Evolutionary conservation across 2,329 filamentous ascomycete species (phyloP).

Genomic region (Aspergillus sojae): DNA sequence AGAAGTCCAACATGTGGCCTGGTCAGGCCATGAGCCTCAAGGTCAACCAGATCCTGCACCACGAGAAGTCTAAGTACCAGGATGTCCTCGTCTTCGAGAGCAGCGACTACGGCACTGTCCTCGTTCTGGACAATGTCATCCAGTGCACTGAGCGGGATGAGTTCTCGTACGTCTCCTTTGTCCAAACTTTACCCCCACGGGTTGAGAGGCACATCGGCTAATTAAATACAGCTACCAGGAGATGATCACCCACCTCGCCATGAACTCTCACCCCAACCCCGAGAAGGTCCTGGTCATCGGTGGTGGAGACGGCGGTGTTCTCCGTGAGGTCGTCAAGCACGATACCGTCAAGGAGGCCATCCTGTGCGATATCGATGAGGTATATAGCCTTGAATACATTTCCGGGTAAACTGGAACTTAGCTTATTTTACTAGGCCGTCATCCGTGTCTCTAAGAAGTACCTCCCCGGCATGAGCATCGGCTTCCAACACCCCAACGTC

Average conservation of each 20-base stretch:
- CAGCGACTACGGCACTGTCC: constrained; percentile 91
- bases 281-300: constrained; percentile 99
- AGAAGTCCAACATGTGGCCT: constrained; percentile 98
- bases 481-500: constrained; percentile 91
- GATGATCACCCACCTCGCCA: constrained; percentile 98
- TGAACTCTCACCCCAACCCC: constrained; percentile 97
- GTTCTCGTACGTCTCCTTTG: constrained; percentile 68
- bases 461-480: constrained; percentile 89
- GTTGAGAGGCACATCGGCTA: neutral
- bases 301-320: constrained; percentile 93
- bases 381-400: constrained; percentile 32
- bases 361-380: constrained; percentile 98
- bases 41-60: constrained; percentile 96
- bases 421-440: constrained; percentile 65
- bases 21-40: constrained; percentile 98
- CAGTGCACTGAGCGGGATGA: constrained; percentile 98
- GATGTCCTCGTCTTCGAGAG: constrained; percentile 99
- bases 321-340: constrained; percentile 99
- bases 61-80: constrained; percentile 99
- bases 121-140: constrained; percentile 98
- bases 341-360: constrained; percentile 93
- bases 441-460: constrained; percentile 98
- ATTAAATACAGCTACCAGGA: constrained; percentile 74
- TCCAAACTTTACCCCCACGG: neutral
- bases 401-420: neutral